Conservation (phyloP, 805 yeast species). For the Candida mattraensis region DNA sequence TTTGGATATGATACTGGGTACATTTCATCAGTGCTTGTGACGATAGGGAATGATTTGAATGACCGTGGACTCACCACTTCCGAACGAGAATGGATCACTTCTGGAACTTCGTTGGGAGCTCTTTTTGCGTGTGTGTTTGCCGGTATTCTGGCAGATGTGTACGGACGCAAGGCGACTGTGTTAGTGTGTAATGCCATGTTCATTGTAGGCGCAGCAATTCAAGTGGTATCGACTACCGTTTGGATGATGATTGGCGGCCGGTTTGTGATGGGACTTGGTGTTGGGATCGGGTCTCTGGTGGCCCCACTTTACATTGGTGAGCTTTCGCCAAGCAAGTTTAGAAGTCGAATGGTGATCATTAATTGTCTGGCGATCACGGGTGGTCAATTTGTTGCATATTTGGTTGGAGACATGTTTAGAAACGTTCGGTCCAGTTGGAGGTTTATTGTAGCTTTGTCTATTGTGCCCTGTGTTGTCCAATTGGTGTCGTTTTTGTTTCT, state of each 20-base stretch:
- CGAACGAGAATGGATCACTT: conserved; percentile 52
- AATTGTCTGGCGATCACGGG: conserved; percentile 57
- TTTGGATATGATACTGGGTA: conserved; percentile 64
- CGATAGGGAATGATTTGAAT: conserved; percentile 48
- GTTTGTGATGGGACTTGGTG: conserved; percentile 54
- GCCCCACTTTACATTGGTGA: conserved; percentile 56
- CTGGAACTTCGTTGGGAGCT: conserved; percentile 59
- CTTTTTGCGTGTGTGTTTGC: conserved; percentile 48
- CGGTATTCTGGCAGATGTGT: conserved; percentile 47
- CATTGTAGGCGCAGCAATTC: conserved; percentile 48
- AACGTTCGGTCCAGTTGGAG: conserved; percentile 50
- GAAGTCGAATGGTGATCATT: conserved; percentile 53
- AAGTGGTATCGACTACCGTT: conserved; percentile 43
- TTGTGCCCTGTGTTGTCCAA: conserved; percentile 52
- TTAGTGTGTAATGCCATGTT: conserved; percentile 48
- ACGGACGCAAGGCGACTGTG: conserved; percentile 48
- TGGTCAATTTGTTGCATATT: conserved; percentile 55
- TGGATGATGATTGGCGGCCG: conserved; percentile 54
- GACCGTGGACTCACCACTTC: conserved; percentile 39
- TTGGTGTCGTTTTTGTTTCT: conserved; percentile 44
- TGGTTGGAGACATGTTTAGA: conserved; percentile 49
- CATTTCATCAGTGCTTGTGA: conserved; percentile 55
- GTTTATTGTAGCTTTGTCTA: conserved; percentile 48
- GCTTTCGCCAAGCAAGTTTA: conserved; percentile 50
- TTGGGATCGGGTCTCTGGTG: conserved; percentile 54